phyloP scores from a whole-genome alignment of 805 yeast genomes.

The Candida morakotiae region DNA sequence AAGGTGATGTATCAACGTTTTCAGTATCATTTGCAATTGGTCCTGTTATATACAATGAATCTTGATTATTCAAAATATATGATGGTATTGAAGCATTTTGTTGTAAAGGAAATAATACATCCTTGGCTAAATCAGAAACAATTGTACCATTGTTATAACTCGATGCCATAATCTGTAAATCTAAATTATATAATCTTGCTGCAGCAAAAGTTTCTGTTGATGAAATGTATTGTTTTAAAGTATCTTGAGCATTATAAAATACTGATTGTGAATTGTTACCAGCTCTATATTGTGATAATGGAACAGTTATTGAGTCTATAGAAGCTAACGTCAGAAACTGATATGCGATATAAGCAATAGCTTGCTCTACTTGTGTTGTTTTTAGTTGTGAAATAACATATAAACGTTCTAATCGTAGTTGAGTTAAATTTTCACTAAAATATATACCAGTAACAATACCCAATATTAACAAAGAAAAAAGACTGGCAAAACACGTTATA shows the following conservation, averaged over 20 bases:
- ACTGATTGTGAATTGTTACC: constrained; percentile 59
- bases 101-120: constrained; percentile 47
- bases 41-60: constrained; percentile 45
- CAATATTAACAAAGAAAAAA: constrained; percentile 64
- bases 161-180: constrained; percentile 43
- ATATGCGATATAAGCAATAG: constrained; percentile 56
- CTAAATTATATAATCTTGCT: constrained; percentile 65
- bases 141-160: constrained; percentile 22
- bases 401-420: constrained; percentile 64
- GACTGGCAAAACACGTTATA: constrained; percentile 64
- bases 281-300: constrained; percentile 61
- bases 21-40: constrained; percentile 47
- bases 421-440: constrained; percentile 58
- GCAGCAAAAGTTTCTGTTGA: constrained; percentile 60
- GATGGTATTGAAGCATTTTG: constrained; percentile 43
- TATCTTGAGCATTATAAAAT: constrained; percentile 39
- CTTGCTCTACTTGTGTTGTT: constrained; percentile 73
- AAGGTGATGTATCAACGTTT: constrained; percentile 25
- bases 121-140: constrained; percentile 26
- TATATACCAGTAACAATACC: constrained; percentile 74
- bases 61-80: constrained; percentile 23
- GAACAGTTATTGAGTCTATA: constrained; percentile 54
- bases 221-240: constrained; percentile 56
- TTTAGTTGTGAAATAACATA: constrained; percentile 78
- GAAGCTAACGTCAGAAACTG: constrained; percentile 65